Conservation (phyloP, 1,284 basidiomycete species). For the Anthracocystis panici-leucophaei region DNA sequence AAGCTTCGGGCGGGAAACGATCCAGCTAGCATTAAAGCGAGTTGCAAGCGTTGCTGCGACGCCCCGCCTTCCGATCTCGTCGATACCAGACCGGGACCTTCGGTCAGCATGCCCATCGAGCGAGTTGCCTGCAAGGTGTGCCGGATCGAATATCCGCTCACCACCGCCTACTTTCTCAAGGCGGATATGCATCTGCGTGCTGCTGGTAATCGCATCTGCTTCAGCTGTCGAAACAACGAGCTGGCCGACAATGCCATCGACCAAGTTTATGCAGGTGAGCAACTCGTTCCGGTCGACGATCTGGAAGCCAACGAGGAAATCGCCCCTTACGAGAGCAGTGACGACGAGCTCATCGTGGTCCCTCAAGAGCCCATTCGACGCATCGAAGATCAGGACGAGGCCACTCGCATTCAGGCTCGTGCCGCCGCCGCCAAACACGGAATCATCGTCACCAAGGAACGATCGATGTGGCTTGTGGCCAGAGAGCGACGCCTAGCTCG, state of each 20-base stretch:
- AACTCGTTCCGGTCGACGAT: not conserved
- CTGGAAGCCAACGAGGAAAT: not conserved
- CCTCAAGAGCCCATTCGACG: not conserved
- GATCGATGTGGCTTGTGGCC: not conserved
- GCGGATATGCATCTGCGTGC: not conserved
- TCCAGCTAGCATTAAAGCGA: slow-evolving; percentile 3
- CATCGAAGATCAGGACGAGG: slow-evolving; percentile 7
- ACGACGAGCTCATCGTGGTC: too few relatives aligned
- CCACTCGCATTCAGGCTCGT: not conserved
- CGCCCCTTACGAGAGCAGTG: too few relatives aligned
- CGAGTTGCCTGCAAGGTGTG: slow-evolving; percentile 11
- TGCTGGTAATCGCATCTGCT: slow-evolving; percentile 3
- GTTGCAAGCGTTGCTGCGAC: slow-evolving; percentile 20
- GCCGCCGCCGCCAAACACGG: not conserved
- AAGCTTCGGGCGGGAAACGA: not conserved
- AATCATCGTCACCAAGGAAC: too few relatives aligned
- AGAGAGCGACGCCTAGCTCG: not conserved
- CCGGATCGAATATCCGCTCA: slow-evolving; percentile 23
- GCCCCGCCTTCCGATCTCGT: too few relatives aligned
- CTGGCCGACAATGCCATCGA: not conserved
- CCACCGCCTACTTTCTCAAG: slow-evolving; percentile 3
- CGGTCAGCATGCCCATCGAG: too few relatives aligned
- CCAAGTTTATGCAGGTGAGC: not conserved
- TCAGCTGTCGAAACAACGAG: slow-evolving; percentile 7
- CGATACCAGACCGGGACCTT: too few relatives aligned